Evolutionary conservation across 2,329 filamentous ascomycete species (phyloP).

Genomic region (Paracorniculantispora psalliotae): DNA sequence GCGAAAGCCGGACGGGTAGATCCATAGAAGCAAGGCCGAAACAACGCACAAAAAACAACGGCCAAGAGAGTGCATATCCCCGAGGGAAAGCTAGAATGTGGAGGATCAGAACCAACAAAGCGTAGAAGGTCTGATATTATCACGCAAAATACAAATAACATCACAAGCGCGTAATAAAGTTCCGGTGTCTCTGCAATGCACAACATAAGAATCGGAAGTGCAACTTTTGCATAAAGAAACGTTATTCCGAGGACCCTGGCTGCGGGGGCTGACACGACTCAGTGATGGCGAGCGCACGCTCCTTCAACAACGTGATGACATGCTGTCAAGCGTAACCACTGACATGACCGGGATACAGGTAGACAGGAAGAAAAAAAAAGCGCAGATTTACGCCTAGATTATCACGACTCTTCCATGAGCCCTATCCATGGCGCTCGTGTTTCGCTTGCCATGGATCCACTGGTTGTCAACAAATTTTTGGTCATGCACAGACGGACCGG

Average conservation of each 20-base stretch:
- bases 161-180: not conserved
- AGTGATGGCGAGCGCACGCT: not conserved
- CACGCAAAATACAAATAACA: not conserved
- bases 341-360: not conserved
- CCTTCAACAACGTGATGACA: not conserved
- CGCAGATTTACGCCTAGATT: conserved; percentile 6
- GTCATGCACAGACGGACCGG: not conserved
- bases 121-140: not conserved
- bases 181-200: not conserved
- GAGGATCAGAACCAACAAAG: not conserved
- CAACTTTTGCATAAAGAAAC: not conserved
- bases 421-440: conserved; percentile 1
- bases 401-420: not conserved
- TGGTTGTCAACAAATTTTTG: not conserved
- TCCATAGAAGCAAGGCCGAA: not conserved
- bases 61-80: not conserved
- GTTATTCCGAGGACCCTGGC: not conserved
- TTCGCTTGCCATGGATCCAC: not conserved
- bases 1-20: not conserved
- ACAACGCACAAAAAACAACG: not conserved
- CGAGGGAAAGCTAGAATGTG: not conserved
- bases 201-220: not conserved
- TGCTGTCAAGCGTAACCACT: not conserved
- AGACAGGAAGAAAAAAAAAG: not conserved
- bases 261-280: not conserved